Evolutionary conservation across 2,329 filamentous ascomycete species (phyloP).

Genomic region (Phyllosticta ampelicida): DNA sequence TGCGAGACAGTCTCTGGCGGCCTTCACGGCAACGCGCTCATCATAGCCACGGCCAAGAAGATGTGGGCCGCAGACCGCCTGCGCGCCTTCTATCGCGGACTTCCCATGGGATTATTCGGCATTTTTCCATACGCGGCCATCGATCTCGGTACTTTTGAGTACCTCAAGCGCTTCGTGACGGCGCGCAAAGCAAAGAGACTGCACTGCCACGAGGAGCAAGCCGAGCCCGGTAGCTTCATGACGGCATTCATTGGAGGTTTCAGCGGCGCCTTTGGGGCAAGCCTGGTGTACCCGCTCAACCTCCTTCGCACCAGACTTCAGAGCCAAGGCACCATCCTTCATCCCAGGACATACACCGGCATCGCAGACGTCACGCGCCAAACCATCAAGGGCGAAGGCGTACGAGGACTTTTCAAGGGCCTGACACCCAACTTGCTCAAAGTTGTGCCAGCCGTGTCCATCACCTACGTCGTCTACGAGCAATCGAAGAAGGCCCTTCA

Average conservation of each 20-base stretch:
- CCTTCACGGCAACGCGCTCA: constrained; percentile 69
- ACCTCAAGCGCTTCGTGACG: constrained; percentile 68
- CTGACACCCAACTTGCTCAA: constrained; percentile 92
- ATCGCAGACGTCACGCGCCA: constrained; percentile 80
- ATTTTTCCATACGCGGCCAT: constrained; percentile 98
- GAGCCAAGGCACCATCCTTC: constrained; percentile 86
- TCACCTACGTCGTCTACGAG: constrained; percentile 41
- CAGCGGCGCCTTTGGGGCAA: constrained; percentile 83
- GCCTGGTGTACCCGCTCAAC: constrained; percentile 91
- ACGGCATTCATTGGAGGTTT: constrained; percentile 85
- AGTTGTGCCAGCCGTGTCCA: constrained; percentile 89
- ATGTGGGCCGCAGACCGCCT: constrained; percentile 73
- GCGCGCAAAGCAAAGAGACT: constrained; percentile 56
- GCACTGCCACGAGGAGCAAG: constrained; percentile 71
- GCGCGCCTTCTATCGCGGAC: constrained; percentile 73
- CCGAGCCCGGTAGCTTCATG: constrained; percentile 64
- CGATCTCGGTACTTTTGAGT: constrained; percentile 90
- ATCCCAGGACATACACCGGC: constrained; percentile 80
- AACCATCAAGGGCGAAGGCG: constrained; percentile 73
- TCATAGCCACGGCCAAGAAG: constrained; percentile 70
- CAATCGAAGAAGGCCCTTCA: constrained; percentile 28
- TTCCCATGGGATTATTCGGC: constrained; percentile 86
- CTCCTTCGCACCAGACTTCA: constrained; percentile 84
- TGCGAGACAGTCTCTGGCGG: constrained; percentile 87
- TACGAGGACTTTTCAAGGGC: constrained; percentile 84